A percentile compares a stretch with the other conserved stretches of the same genome.
Conservation (phyloP, 805 yeast species). For the Schwanniomyces polymorphus region DNA sequence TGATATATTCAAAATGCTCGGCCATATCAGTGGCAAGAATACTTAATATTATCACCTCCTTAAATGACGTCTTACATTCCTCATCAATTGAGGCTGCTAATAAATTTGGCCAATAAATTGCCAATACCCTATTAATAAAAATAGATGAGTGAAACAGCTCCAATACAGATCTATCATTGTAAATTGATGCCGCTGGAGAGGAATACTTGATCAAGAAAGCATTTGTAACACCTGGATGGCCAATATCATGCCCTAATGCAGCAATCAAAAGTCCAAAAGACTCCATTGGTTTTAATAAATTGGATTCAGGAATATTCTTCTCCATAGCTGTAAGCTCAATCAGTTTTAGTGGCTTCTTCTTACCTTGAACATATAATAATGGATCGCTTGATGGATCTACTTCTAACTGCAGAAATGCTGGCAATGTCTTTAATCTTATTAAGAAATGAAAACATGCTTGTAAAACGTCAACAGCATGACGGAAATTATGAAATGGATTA, state of each 20-base stretch:
- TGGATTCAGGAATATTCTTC: conserved; percentile 12
- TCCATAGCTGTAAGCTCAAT: conserved; percentile 2
- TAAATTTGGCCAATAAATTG: conserved; percentile 37
- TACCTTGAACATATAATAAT: conserved; percentile 10
- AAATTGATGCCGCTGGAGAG: conserved; percentile 65
- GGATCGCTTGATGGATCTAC: conserved; percentile 31
- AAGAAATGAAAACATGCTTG: conserved; percentile 82
- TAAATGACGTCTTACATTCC: conserved; percentile 15
- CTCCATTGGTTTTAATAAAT: conserved; percentile 38
- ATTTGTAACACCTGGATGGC: conserved; percentile 96
- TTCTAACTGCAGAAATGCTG: conserved; percentile 35
- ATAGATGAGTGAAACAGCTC: conserved; percentile 81
- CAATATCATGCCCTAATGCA: conserved; percentile 92
- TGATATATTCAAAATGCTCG: conserved; percentile 71
- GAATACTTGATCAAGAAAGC: conserved; percentile 57
- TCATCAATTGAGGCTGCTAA: conserved; percentile 12
- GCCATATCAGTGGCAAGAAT: conserved; percentile 85
- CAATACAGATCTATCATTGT: conserved; percentile 66
- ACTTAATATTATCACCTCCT: conserved; percentile 32
- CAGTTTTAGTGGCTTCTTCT: not conserved
- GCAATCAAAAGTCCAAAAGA: conserved; percentile 67
- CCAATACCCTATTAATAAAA: conserved; percentile 44
- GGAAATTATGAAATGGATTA: conserved; percentile 91
- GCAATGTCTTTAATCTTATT: conserved; percentile 40
- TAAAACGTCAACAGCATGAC: conserved; percentile 93